These are phyloP conservation scores for Daucus carota DNA, from an alignment of 129 eudicot genomes.

Conservation along the genomic window DNA sequence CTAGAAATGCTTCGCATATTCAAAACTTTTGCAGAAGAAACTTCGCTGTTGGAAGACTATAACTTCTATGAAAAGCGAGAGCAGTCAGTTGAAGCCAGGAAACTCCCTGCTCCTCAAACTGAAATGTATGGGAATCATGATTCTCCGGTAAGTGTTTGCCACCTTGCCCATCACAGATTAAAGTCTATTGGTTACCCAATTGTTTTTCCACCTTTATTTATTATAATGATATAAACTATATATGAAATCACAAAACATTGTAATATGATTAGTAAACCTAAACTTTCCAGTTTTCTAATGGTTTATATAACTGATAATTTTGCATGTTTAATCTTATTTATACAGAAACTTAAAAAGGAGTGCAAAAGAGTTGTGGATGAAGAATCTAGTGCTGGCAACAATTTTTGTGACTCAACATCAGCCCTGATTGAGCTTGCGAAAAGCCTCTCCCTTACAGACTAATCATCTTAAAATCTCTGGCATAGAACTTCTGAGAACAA, in stretches of 20 bases:
- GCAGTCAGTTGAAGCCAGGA: slow-evolving; percentile 39
- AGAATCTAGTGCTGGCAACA: slow-evolving; percentile 10
- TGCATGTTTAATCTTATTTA: not conserved
- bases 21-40: slow-evolving; percentile 48
- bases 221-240: not conserved
- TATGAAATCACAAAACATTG: not conserved
- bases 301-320: not conserved
- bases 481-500: not conserved
- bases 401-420: slow-evolving; percentile 24
- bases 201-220: not conserved
- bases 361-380: slow-evolving; percentile 26
- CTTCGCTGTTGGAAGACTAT: slow-evolving; percentile 68
- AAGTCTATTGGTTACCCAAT: not conserved
- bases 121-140: slow-evolving; percentile 19
- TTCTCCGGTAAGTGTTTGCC: slow-evolving; percentile 16
- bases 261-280: not conserved
- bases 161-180: not conserved
- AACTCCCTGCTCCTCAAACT: slow-evolving; percentile 32
- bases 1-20: slow-evolving; percentile 76
- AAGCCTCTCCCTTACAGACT: slow-evolving; percentile 32
- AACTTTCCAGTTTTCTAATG: not conserved
- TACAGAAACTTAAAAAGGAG: slow-evolving; percentile 27
- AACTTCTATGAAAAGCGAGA: slow-evolving; percentile 64
- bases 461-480: not conserved
- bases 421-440: slow-evolving; percentile 42